phyloP scores from a whole-genome alignment of 75 land plant species.

The Pseudotsuga menziesii region DNA sequence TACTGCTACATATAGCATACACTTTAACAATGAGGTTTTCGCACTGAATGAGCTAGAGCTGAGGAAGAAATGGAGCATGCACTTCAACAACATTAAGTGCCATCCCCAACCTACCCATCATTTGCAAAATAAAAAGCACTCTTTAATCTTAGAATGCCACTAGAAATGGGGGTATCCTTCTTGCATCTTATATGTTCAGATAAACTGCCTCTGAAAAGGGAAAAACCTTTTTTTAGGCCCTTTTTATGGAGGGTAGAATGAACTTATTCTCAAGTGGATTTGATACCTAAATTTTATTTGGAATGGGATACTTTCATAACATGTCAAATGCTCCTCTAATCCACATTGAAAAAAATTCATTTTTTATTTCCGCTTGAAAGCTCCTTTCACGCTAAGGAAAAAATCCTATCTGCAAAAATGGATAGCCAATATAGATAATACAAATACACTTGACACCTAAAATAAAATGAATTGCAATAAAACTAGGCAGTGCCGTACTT shows the following conservation, averaged over 20 bases:
- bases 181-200: background rate
- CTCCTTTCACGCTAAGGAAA: background rate
- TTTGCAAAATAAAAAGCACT: background rate
- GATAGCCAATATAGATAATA: conserved; percentile 1
- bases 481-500: background rate
- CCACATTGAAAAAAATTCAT: background rate
- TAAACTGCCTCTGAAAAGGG: background rate
- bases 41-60: background rate
- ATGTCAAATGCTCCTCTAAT: too few species aligned
- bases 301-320: too few species aligned
- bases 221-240: background rate
- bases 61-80: background rate
- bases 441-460: conserved; percentile 1
- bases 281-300: background rate
- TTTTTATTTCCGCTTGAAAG: background rate
- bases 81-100: background rate
- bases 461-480: background rate
- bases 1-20: too few species aligned
- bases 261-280: conserved; percentile 5
- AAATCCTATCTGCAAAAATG: background rate
- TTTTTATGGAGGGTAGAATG: background rate
- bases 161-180: too few species aligned
- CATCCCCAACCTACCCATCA: background rate
- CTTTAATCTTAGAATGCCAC: background rate
- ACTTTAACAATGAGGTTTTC: background rate